Conservation (phyloP, 2,329 filamentous ascomycete genomes). For the Huntiella abstrusa region DNA sequence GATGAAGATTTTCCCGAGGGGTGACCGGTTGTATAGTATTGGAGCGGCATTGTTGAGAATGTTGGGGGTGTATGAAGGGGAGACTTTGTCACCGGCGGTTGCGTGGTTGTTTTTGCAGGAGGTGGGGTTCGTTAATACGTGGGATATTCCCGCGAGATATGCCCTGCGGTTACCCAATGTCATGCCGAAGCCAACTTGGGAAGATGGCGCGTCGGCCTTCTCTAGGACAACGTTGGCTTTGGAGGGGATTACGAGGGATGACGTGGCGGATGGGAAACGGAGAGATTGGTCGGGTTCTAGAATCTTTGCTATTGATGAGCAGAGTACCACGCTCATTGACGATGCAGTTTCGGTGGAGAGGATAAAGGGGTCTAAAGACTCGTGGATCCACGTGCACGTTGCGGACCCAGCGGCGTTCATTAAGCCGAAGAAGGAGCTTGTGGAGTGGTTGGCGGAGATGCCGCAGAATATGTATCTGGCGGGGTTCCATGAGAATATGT, state of each 20-base stretch:
- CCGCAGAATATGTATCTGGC: constrained; percentile 41
- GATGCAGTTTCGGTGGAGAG: constrained; percentile 57
- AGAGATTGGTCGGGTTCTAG: constrained; percentile 38
- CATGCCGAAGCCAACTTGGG: constrained; percentile 10
- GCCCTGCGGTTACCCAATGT: constrained; percentile 34
- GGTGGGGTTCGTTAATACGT: constrained; percentile 50
- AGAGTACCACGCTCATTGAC: constrained; percentile 51
- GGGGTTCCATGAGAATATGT: constrained; percentile 39
- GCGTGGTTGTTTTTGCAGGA: constrained; percentile 57
- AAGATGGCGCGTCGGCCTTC: neutral
- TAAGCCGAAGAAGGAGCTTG: constrained; percentile 34
- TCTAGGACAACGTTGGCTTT: too few species aligned
- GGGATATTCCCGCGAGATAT: constrained; percentile 49
- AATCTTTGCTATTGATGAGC: constrained; percentile 56
- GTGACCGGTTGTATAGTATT: constrained; percentile 37
- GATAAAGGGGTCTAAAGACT: constrained; percentile 29
- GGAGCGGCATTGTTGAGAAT: constrained; percentile 46
- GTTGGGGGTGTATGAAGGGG: constrained; percentile 37
- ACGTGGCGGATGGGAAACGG: constrained; percentile 31
- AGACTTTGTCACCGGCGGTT: constrained; percentile 25
- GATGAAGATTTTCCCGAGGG: constrained; percentile 31
- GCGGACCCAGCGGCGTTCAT: constrained; percentile 63
- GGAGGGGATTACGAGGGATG: constrained; percentile 16
- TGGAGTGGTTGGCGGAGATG: constrained; percentile 41
- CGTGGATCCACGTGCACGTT: constrained; percentile 62